Evolutionary conservation across 768 basidiomycete species (phyloP), one percentile per base, ranked within the genome.

Genomic region (Tephrocybe sp.): DNA sequence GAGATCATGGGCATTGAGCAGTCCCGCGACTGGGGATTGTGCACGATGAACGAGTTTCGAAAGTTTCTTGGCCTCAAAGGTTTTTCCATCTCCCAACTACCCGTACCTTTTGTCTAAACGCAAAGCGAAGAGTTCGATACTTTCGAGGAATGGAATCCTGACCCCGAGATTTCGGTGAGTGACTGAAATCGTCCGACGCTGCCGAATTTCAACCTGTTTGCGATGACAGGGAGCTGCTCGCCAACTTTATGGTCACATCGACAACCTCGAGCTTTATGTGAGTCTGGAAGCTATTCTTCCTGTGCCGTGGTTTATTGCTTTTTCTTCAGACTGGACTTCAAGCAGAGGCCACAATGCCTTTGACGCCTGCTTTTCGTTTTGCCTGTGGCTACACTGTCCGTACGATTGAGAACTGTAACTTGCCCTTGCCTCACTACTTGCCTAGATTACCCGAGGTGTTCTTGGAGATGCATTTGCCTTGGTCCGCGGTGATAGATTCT

Each of bases 1-100:
- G 83, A 84, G 58, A 74, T 82, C n/a, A 64, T 83, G 67, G 76
- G 75, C 1, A 82, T 84, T 34, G 62, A 69, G 37, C 80, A 82
- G 62, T 72, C 76, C 3, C 63, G 83, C 34, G 53, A 53, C 6
- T 83, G 82, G 81, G 81, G 81, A 27, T 70, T 75, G 1, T 78
- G 78, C 57, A 73, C 76, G 3, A 71, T 80, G 72, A 82, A 81
- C 48, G 78, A 80, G 60, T 81, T 80, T 63, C 65, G 79, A 39
- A 58, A 67, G 57, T 77, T 76, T 63, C 53, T 82, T 31, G 76
- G 76, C 11, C 59, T 82, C n/a, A 74, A 72, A 57, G 63, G 73
- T 70, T 31, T 11, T 67, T 61, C 30, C 29, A 13, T 33, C 18
- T 39, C 24, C 9, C 19, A 30, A 15, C 10, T 19, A 18, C 31